Evolutionary conservation across 2,329 filamentous ascomycete species (phyloP), one percentile per base, ranked within the genome.

Genomic region (Xylaria sp.): DNA sequence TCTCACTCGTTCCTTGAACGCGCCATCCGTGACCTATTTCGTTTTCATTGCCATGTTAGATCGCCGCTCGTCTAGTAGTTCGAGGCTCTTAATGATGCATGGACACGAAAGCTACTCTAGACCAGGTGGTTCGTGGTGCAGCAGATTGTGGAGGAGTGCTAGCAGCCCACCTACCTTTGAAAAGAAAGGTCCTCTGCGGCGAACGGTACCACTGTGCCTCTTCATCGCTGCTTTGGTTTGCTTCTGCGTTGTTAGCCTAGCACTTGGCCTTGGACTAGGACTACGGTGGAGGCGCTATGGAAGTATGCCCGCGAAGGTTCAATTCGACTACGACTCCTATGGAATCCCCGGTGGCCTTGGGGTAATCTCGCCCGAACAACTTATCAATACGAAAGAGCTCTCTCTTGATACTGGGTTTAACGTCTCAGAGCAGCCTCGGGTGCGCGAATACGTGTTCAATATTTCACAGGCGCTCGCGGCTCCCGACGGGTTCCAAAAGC

Each of bases 401-500:
- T 71, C 74, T 35, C 75, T 80, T 13, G 55, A 71, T 2, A 79
- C 75, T 0, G 72, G 51, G 13, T 80, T 81, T 25, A 18, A 55
- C 3, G 35, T 62, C 8, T 64, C 66, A 3, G 44, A 44, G 2
- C 37, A 58, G 32, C 51, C 75, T 1, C 65, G 25, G 2, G 65
- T 75, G 4, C 75, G 79, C 29, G 76, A 80, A 32, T 81, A 76
- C 60, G 69, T 72, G 9, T 79, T 81, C 70, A 76, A 80, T 71
- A 74, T 81, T 48, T 72, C 76, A 16, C 75, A 78, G 50, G 76
- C 70, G 16, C 71, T 74, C 23, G 79, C 77, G 0, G 73, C 76
- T 2, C 80, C 80, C 3, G 80, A 82, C 67, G 80, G 80, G 10
- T 76, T 80, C 60, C 67, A 62, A 32, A 81, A 81, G 64, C 77